These are phyloP conservation scores for Ailanthus altissimus DNA, from an alignment of 345 rosid genomes.

Conservation along the genomic window DNA sequence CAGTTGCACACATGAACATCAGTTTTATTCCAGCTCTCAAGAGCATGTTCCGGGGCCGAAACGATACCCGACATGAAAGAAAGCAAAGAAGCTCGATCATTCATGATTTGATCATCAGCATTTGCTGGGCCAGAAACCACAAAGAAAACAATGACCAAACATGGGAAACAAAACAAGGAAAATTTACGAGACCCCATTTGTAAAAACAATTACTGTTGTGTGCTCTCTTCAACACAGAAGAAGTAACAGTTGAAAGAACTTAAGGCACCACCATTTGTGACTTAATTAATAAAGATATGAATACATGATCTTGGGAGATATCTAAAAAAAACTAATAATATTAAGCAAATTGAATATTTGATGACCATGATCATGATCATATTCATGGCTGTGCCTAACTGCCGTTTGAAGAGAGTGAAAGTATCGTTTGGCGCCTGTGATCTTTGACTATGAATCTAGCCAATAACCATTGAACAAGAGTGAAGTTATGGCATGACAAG, in stretches of 20 bases:
- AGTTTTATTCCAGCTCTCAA: slow-evolving; percentile 54
- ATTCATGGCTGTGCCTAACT: slow-evolving; percentile 52
- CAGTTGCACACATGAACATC: slow-evolving; percentile 64
- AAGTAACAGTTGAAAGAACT: slow-evolving; percentile 5
- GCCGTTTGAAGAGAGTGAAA: slow-evolving; percentile 42
- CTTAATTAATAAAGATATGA: not conserved
- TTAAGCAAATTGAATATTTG: not conserved
- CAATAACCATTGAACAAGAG: slow-evolving; percentile 14
- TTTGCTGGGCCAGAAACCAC: slow-evolving; percentile 34
- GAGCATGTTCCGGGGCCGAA: slow-evolving; percentile 50
- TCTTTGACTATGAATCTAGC: slow-evolving; percentile 40
- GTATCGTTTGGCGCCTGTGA: slow-evolving; percentile 50
- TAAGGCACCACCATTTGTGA: not conserved
- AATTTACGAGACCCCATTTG: slow-evolving; percentile 46
- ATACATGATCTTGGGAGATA: no score
- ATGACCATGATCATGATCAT: not conserved
- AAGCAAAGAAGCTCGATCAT: slow-evolving; percentile 58
- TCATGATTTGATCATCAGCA: not conserved
- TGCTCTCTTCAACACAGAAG: not conserved
- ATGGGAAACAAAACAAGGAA: slow-evolving; percentile 32
- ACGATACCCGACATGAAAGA: slow-evolving; percentile 54
- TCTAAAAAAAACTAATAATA: not conserved
- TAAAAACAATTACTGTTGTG: not conserved
- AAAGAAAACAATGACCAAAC: slow-evolving; percentile 32
- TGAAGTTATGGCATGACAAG: not conserved